Evolutionary conservation across 352 stramenopile genomes (phyloP).

Genomic region (Thalassiosira livingstoniorum): DNA sequence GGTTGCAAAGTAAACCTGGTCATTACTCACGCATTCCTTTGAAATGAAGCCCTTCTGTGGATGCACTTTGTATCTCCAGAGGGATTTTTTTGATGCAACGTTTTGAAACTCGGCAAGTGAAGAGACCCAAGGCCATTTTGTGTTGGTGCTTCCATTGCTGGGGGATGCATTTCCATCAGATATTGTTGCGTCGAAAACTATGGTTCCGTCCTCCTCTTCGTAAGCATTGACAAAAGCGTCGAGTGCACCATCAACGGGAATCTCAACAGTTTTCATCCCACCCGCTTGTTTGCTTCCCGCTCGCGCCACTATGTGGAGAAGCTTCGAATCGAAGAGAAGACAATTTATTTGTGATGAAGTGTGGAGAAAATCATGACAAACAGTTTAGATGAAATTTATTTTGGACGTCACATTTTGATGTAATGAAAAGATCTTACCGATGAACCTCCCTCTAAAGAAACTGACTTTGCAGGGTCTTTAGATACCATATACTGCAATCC

Average conservation of each 20-base stretch:
- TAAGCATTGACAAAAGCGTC: constrained; percentile 81
- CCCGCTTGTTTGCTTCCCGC: constrained; percentile 52
- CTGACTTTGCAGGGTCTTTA: constrained; percentile 70
- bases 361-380: constrained; percentile 9
- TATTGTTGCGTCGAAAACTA: constrained; percentile 79
- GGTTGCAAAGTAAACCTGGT: constrained; percentile 74
- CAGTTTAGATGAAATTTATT: no score
- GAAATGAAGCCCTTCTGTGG: constrained; percentile 52
- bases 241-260: constrained; percentile 68
- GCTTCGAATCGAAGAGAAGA: constrained; percentile 8
- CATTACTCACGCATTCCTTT: constrained; percentile 64
- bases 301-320: constrained; percentile 71
- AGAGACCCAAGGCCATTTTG: constrained; percentile 69
- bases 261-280: constrained; percentile 53
- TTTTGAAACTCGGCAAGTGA: constrained; percentile 63
- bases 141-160: neutral
- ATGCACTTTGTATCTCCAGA: constrained; percentile 76
- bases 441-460: constrained; percentile 45
- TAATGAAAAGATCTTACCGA: constrained; percentile 45
- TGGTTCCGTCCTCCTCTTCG: constrained; percentile 67
- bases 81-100: constrained; percentile 60
- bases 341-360: neutral
- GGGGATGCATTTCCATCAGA: constrained; percentile 45
- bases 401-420: no score
- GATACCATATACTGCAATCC: constrained; percentile 79